Base-by-base conservation (phyloP, 768 basidiomycete species). In the Leccinellum luteum region DNA sequence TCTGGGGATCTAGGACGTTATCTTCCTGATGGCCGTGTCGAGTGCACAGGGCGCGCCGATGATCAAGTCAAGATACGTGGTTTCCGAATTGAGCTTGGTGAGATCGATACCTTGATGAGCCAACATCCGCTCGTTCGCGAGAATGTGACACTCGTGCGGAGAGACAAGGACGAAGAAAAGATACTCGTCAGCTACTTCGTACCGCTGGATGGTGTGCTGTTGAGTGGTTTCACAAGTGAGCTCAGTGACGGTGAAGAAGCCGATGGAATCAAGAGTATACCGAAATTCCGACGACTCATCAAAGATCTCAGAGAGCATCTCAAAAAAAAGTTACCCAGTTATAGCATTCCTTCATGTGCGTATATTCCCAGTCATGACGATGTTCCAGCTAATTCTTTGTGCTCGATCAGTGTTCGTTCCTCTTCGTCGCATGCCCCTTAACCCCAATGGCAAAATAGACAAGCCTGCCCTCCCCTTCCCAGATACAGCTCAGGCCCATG, bases 61-160 rank as follows among this genome's bases (percentile, higher is more conserved):
- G 96, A 98, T 69, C 97, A 99, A 69, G 92, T 99, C 76, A 98
- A 99, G 77, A 98, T 99, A 73, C 90, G 97, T 54, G 97, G 97
- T 2, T 99, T 99, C 86, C 82, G 97, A 25, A 98, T 99, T 67
- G 97, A 99, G 71, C 82, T 98, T 7, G 95, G 95, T 15, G 97
- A 99, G 73, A 97, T 99, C 62, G 97, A 99, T 71, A 97, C 92
- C 0, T 87, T 96, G 75, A 85, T 99, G 56, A 91, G 90, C 64
- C 87, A 94, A 66, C 95, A 98, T 69, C 89, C 92, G 8, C 82
- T 93, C 19, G 85, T 99, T 3, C 79, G 96, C n/a, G 97, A 98
- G 76, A 99, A 99, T 70, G 95, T 99, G 52, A 98, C 97, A 2
- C 82, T 98, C 38, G 95, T 99, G 45, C 78, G 96, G 63, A 79